Base-by-base conservation (phyloP, 208 protist genomes). In the Crithidia mellificae region DNA sequence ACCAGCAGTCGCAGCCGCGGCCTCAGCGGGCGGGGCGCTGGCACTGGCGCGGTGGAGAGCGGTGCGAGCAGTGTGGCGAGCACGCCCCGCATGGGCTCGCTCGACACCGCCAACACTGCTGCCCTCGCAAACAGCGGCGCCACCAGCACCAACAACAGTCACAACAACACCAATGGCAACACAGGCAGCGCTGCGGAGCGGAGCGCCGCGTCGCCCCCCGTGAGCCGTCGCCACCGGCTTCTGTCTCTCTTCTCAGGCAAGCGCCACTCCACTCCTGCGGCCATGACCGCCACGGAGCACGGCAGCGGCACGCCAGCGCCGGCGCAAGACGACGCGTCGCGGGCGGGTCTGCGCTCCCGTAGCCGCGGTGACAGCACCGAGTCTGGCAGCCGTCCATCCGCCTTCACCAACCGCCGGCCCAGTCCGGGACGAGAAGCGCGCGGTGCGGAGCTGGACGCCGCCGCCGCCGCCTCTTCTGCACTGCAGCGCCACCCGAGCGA, bases 161-260 rank as follows among this genome's bases (percentile, higher is more conserved):
- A 2, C 20, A 11, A 5, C 11, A 11, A 12, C 22, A 36, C 50
- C 27, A 36, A 7, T 46, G 53, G 53, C 52, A 56, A 14, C 52
- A 36, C n/a, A n/a, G n/a, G 12, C 52, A 38, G 9, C 9, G 20
- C 49, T 11, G 54, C 24, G 11, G 58, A 19, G 6, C 19, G 3
- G 12, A 8, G 11, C 53, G 9, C 17, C 34, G 7, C 34, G 7
- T 17, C 15, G 22, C 24, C 22, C 29, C 49, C 39, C 7, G 34
- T 51, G 0, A 69, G 61, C 46, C 59, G 67, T 32, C 66, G 67
- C 7, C 55, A 32, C 27, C 66, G 66, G 2, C 62, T 82, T 14
- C 17, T 78, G 11, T 72, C 63, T 11, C 67, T 82, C 44, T 78
- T 73, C 57, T 66, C 71, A 17, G 44, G 50, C 46, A 68, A 55